Conservation (phyloP, 495 filamentous ascomycete genomes). For the Talaromyces proteolyticus region DNA sequence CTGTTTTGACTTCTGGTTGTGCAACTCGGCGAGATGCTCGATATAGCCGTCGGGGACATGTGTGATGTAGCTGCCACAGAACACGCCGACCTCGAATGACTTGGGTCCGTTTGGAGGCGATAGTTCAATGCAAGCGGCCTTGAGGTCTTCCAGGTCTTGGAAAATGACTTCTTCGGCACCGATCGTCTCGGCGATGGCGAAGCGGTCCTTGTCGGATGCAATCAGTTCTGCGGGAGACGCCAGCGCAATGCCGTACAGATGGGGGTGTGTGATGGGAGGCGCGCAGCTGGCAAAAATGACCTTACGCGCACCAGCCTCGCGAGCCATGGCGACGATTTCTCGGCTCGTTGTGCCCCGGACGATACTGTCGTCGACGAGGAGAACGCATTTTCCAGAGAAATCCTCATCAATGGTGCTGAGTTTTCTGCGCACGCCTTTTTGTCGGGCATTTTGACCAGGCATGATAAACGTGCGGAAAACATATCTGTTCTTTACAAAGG, state of each 20-base stretch:
- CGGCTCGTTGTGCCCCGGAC: constrained; percentile 86
- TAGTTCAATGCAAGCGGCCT: constrained; percentile 71
- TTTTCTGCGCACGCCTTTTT: constrained; percentile 54
- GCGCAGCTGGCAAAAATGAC: constrained; percentile 88
- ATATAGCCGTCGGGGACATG: constrained; percentile 82
- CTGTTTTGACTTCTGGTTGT: constrained; percentile 2
- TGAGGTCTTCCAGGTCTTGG: constrained; percentile 78
- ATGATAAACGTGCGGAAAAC: constrained; percentile 96
- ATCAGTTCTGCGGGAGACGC: constrained; percentile 79
- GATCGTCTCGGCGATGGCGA: constrained; percentile 71
- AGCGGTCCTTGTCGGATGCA: constrained; percentile 66
- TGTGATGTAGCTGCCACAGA: constrained; percentile 88
- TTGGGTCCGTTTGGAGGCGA: constrained; percentile 47
- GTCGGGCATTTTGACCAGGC: constrained; percentile 77
- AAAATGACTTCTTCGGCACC: constrained; percentile 91
- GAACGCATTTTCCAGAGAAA: constrained; percentile 77
- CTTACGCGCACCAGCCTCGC: constrained; percentile 83
- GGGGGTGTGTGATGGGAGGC: constrained; percentile 75
- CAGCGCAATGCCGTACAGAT: constrained; percentile 87
- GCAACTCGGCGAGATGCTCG: constrained; percentile 51
- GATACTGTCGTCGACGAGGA: constrained; percentile 89
- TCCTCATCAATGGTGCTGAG: constrained; percentile 82
- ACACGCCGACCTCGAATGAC: constrained; percentile 90
- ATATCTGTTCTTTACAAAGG: constrained; percentile 93
- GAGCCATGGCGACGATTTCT: constrained; percentile 91